A percentile compares a stretch with the other conserved stretches of the same genome.
phyloP scores from a whole-genome alignment of 495 filamentous ascomycete genomes.

The Umbilicaria muhlenbergii region DNA sequence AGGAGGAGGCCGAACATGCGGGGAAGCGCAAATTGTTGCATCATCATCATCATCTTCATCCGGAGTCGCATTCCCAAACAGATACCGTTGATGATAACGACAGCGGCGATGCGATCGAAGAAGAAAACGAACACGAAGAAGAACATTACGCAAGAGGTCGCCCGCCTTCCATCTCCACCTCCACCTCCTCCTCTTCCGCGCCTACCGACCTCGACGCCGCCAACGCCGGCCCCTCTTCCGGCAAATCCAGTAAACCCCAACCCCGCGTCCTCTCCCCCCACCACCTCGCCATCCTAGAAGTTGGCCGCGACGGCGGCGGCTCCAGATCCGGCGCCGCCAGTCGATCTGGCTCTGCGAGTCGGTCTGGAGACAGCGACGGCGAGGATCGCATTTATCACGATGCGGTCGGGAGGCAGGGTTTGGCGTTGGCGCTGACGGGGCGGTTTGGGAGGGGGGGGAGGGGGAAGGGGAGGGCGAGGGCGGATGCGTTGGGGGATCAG shows the following conservation, averaged over 20 bases:
- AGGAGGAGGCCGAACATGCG: neutral
- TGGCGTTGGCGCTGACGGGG: slow-evolving; percentile 12
- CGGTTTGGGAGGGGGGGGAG: slow-evolving; percentile 3
- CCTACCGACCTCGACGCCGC: neutral
- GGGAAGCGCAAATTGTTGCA: no score
- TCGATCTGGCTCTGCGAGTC: slow-evolving; percentile 5
- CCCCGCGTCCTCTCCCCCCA: neutral
- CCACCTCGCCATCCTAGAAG: slow-evolving; percentile 4
- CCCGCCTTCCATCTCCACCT: no score
- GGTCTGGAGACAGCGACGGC: neutral
- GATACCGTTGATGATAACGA: no score
- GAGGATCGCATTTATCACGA: slow-evolving; percentile 1
- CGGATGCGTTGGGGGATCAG: slow-evolving; percentile 16
- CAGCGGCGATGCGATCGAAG: no score
- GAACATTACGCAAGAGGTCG: no score
- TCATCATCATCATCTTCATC: no score
- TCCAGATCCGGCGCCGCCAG: slow-evolving; percentile 13
- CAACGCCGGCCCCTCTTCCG: neutral
- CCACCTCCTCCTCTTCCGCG: no score
- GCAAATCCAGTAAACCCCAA: neutral
- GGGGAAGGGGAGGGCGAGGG: slow-evolving; percentile 8
- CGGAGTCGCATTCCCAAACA: no score
- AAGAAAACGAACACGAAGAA: no score
- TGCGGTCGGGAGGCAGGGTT: slow-evolving; percentile 3
- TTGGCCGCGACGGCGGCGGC: slow-evolving; percentile 14